phyloP scores from a whole-genome alignment of 352 stramenopile genomes.

The Vaucheria bursata region DNA sequence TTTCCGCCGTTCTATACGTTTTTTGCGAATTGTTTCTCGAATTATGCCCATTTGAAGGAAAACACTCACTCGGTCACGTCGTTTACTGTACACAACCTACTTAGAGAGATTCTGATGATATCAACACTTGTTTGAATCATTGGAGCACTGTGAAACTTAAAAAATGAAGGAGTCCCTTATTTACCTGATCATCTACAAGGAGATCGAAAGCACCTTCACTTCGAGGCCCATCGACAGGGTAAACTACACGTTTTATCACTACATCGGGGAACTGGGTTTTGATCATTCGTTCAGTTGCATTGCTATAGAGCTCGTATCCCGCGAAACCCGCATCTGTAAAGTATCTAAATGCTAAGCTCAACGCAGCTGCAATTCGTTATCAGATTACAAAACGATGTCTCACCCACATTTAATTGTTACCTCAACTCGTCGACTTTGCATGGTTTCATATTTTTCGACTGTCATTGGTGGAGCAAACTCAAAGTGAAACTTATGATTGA shows the following conservation, averaged over 20 bases:
- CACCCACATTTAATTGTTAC: conserved; percentile 9
- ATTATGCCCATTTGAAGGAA: not conserved
- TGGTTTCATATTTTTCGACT: not conserved
- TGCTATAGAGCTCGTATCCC: conserved; percentile 5
- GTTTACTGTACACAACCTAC: conserved; percentile 5
- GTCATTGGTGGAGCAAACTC: conserved; percentile 14
- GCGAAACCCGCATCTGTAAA: not conserved
- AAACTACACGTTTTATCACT: not conserved
- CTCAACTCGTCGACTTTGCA: not conserved
- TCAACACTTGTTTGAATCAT: not conserved
- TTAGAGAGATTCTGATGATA: not conserved
- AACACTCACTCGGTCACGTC: not conserved
- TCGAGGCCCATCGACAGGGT: not conserved
- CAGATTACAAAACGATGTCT: too few species aligned
- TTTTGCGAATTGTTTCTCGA: not conserved
- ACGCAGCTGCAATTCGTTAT: not conserved
- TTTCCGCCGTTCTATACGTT: not conserved
- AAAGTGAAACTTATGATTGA: not conserved
- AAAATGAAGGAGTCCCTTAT: not conserved
- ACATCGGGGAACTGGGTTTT: conserved; percentile 10
- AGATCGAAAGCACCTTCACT: conserved; percentile 8
- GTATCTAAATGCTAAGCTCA: not conserved
- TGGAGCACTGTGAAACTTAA: not conserved
- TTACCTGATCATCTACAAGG: not conserved
- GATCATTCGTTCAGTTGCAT: not conserved